Evolutionary conservation across 768 basidiomycete species (phyloP), one percentile per base, ranked within the genome.

Genomic region (Pleurotus salmoneostramineus): DNA sequence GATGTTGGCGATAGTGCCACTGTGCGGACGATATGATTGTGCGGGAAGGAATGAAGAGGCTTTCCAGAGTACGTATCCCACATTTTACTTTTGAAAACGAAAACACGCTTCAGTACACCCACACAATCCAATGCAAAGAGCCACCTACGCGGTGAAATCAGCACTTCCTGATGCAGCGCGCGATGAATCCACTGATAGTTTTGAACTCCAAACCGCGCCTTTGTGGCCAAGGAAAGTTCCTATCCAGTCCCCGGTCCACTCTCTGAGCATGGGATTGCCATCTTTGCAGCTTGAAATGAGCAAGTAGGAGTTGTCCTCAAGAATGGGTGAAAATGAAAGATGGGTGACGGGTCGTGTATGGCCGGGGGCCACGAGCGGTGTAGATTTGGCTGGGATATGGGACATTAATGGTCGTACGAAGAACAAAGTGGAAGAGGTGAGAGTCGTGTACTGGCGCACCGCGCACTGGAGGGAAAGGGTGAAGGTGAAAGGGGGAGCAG

Each of bases 181-280:
- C 12, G 92, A 85, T 11, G 87, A 84, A 72, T 98, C 95, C 17
- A 80, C 74, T 31, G 90, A 93, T 60, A 99, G 83, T 73, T 97
- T 96, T 50, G 91, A 91, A 63, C 91, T 87, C 96, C 96, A 99
- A 3, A 99, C 96, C 6, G 96, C 96, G 64, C 96, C 97, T 71
- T 93, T 91, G 74, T 91, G 89, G 21, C 90, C 89, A 43, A 92
- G 78, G 70, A 91, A 93, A 14, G 90, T 92, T 37, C 97, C 97
- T 69, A 97, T 91, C 97, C 97, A 99, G 72, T 99, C 97, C 35
- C 96, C 96, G 56, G 93, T 91, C 95, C 95, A 96, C 67, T 94
- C 90, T 68, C 94, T 85, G 63, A 97, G 77, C 93, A 96, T 95
- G 46, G 94, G 95, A 66, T 94, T 98, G 35, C 97, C 97, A 80